Percentiles rank a stretch among this genome's conserved stretches.
These are phyloP conservation scores for Lojkania enalia DNA, from an alignment of 2,329 filamentous ascomycete genomes.

Conservation along the genomic window DNA sequence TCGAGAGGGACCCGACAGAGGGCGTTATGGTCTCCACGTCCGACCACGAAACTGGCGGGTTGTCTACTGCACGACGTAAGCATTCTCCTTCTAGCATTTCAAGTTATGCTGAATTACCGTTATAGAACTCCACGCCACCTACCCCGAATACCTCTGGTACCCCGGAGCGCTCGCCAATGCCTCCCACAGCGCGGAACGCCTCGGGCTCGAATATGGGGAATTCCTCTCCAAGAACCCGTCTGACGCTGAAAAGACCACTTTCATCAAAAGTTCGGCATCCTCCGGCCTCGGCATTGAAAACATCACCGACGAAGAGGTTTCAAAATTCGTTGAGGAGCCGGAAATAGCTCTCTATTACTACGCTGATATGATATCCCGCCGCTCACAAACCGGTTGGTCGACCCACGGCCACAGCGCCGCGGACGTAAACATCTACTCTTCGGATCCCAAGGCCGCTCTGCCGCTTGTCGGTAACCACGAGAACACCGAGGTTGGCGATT, in stretches of 20 bases:
- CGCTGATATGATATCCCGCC: constrained; percentile 81
- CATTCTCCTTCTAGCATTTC: constrained; percentile 8
- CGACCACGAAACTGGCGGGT: constrained; percentile 93
- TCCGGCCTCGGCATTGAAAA: constrained; percentile 77
- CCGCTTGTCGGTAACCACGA: constrained; percentile 83
- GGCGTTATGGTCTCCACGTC: constrained; percentile 86
- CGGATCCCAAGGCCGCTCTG: constrained; percentile 64
- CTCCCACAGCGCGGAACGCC: constrained; percentile 72
- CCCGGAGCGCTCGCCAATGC: constrained; percentile 80
- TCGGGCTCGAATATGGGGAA: constrained; percentile 63
- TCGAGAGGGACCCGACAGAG: constrained; percentile 71
- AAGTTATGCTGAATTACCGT: not conserved
- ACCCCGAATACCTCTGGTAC: constrained; percentile 77
- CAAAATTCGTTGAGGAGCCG: constrained; percentile 63
- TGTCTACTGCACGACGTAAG: constrained; percentile 77
- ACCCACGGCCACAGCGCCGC: constrained; percentile 89
- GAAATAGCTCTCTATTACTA: constrained; percentile 64
- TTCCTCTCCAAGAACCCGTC: constrained; percentile 56
- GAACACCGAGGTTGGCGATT: constrained; percentile 88
- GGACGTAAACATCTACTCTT: constrained; percentile 96
- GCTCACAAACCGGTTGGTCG: constrained; percentile 89
- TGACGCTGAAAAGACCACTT: constrained; percentile 49
- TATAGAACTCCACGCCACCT: constrained; percentile 60
- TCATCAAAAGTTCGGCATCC: constrained; percentile 70
- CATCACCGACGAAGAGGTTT: constrained; percentile 70